Percentiles rank a stretch among this genome's conserved stretches.
Conservation (phyloP, 805 yeast species). For the Barnettozyma siamensis region DNA sequence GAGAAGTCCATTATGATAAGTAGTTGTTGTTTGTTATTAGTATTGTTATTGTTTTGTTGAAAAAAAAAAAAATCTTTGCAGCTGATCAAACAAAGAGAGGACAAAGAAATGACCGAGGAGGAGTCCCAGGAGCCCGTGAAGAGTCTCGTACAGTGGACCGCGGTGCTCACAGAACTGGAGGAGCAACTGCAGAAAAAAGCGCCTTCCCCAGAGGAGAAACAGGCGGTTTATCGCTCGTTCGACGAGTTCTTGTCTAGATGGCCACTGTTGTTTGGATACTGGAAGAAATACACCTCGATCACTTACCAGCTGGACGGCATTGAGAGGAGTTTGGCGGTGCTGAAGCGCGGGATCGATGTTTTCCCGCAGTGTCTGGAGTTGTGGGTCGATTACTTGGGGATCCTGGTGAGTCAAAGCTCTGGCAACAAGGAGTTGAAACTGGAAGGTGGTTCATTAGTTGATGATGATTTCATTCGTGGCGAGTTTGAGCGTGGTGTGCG, state of each 20-base stretch:
- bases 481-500: slow-evolving; percentile 45
- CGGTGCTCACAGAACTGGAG: not conserved
- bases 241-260: slow-evolving; percentile 42
- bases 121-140: too few species aligned
- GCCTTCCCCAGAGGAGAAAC: not conserved
- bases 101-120: too few species aligned
- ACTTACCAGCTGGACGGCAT: slow-evolving; percentile 53
- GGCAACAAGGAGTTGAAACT: slow-evolving; percentile 9
- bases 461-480: slow-evolving; percentile 29
- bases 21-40: not conserved
- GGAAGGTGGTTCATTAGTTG: slow-evolving; percentile 4
- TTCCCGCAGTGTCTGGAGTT: slow-evolving; percentile 59
- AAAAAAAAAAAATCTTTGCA: too few species aligned
- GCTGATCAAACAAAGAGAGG: too few species aligned
- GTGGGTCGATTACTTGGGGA: slow-evolving; percentile 62
- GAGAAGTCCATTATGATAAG: slow-evolving; percentile 25
- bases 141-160: not conserved
- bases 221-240: slow-evolving; percentile 25
- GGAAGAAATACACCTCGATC: slow-evolving; percentile 57
- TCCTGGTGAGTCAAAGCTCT: slow-evolving; percentile 35
- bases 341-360: slow-evolving; percentile 38
- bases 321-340: slow-evolving; percentile 39
- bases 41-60: not conserved
- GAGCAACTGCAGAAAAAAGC: not conserved
- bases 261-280: slow-evolving; percentile 54